These are phyloP conservation scores for Collybiopsis luxurians DNA, from an alignment of 768 basidiomycete species.

Conservation along the genomic window DNA sequence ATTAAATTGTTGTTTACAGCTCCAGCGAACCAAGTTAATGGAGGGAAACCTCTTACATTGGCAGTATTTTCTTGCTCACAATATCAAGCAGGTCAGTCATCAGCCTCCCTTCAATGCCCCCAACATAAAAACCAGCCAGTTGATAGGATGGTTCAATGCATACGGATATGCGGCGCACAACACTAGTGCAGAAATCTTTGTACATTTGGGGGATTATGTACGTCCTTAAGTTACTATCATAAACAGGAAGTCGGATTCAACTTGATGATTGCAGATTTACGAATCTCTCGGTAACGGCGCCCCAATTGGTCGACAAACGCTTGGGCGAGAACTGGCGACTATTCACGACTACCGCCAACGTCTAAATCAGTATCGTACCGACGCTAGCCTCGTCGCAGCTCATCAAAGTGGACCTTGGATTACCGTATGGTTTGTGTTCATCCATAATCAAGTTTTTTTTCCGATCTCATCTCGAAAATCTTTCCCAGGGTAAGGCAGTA, in stretches of 20 bases:
- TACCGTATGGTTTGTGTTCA: constrained; percentile 42
- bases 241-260: not conserved
- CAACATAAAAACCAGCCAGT: not conserved
- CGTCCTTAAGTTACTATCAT: constrained; percentile 10
- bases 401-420: constrained; percentile 55
- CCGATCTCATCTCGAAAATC: not conserved
- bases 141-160: constrained; percentile 56
- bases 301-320: constrained; percentile 44
- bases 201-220: constrained; percentile 62
- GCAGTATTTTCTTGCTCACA: constrained; percentile 61
- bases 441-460: not conserved
- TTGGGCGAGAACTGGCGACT: constrained; percentile 54
- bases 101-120: not conserved
- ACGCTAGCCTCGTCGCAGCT: constrained; percentile 42
- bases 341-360: constrained; percentile 55
- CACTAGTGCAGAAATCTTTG: constrained; percentile 48
- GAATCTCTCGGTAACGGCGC: constrained; percentile 43
- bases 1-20: constrained; percentile 25
- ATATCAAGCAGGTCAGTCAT: constrained; percentile 41
- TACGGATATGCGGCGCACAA: constrained; percentile 55
- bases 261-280: constrained; percentile 36
- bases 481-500: not conserved
- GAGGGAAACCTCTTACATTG: constrained; percentile 50
- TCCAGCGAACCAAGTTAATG: constrained; percentile 43
- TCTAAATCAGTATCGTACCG: constrained; percentile 50